Conservation (phyloP, 805 yeast genomes). For the Starmera quercuum region DNA sequence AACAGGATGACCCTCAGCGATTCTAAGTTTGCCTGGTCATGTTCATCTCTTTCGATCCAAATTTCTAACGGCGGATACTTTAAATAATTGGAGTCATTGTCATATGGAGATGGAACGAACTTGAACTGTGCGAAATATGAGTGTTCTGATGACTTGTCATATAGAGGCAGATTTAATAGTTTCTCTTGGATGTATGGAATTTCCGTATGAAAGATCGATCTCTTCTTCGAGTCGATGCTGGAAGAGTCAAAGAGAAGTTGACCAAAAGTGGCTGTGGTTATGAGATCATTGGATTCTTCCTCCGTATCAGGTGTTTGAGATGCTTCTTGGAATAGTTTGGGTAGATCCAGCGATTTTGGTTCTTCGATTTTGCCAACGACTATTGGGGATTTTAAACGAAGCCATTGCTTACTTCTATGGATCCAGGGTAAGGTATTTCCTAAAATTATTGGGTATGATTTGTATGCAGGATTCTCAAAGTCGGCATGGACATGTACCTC, state of each 20-base stretch:
- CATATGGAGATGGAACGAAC: slow-evolving; percentile 37
- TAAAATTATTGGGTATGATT: slow-evolving; percentile 5
- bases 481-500: slow-evolving; percentile 7
- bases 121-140: slow-evolving; percentile 34
- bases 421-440: slow-evolving; percentile 19
- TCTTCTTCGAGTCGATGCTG: slow-evolving; percentile 2
- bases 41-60: slow-evolving; percentile 38
- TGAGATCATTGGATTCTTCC: neutral
- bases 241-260: neutral
- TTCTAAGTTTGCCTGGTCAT: slow-evolving; percentile 27
- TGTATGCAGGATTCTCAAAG: slow-evolving; percentile 1
- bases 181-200: neutral
- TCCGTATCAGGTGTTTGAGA: neutral
- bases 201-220: neutral
- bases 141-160: slow-evolving; percentile 19
- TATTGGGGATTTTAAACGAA: slow-evolving; percentile 15
- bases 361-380: slow-evolving; percentile 5
- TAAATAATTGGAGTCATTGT: slow-evolving; percentile 19
- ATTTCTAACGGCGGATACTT: slow-evolving; percentile 48
- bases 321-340: neutral
- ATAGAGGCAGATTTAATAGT: slow-evolving; percentile 7
- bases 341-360: neutral
- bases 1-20: slow-evolving; percentile 35
- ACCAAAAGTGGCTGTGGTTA: neutral
- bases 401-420: slow-evolving; percentile 13